phyloP scores from a whole-genome alignment of 768 basidiomycete species.

The Hericium rajendrae region DNA sequence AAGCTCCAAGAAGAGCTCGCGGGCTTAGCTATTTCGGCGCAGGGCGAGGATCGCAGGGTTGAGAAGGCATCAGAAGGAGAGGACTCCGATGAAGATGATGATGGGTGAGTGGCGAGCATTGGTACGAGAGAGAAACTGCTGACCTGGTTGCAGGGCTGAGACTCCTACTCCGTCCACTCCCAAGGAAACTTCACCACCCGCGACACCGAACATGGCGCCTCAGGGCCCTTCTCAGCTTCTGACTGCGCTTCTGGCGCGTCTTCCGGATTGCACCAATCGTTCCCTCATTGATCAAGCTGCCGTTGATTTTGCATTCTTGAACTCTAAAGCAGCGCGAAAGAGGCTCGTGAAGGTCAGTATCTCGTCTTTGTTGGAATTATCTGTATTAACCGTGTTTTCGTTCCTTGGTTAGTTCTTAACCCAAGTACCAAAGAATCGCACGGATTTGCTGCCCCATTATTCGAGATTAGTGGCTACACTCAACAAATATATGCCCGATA shows the following conservation, averaged over 20 bases:
- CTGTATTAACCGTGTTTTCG: background rate
- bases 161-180: constrained; percentile 68
- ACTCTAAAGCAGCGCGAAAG: constrained; percentile 93
- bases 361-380: background rate
- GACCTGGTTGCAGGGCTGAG: constrained; percentile 21
- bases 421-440: constrained; percentile 79
- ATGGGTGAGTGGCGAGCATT: constrained; percentile 28
- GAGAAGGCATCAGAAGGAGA: constrained; percentile 9
- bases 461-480: constrained; percentile 82
- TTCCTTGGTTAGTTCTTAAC: constrained; percentile 52
- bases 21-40: constrained; percentile 34
- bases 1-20: constrained; percentile 75
- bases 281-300: constrained; percentile 87
- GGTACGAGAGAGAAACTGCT: background rate
- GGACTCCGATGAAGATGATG: constrained; percentile 19
- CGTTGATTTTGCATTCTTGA: constrained; percentile 92
- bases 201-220: constrained; percentile 59
- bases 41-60: constrained; percentile 10
- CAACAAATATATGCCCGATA: constrained; percentile 87
- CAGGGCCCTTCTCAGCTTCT: constrained; percentile 92
- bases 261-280: constrained; percentile 92
- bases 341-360: constrained; percentile 67
- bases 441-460: constrained; percentile 89
- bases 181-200: constrained; percentile 41
- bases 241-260: constrained; percentile 78